These are phyloP conservation scores for Phytophthora foliorum DNA, from an alignment of 352 stramenopile genomes.

Conservation along the genomic window DNA sequence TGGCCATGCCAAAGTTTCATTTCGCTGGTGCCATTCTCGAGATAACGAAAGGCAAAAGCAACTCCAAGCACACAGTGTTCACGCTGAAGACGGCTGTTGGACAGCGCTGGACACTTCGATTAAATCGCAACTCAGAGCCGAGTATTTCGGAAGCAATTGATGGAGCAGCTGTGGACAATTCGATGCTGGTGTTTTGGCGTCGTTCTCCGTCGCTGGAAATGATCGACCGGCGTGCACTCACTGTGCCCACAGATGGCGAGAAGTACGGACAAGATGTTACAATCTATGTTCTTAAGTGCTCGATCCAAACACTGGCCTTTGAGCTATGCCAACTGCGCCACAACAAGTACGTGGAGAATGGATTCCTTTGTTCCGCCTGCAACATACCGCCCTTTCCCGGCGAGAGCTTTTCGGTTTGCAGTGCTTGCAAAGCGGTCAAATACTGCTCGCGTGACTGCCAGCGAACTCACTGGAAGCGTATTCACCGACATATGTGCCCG, in stretches of 20 bases:
- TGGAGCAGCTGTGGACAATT: conserved; percentile 27
- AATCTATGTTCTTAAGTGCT: conserved; percentile 37
- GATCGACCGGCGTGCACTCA: conserved; percentile 35
- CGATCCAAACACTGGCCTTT: conserved; percentile 28
- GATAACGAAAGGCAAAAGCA: conserved; percentile 32
- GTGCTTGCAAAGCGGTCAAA: conserved; percentile 39
- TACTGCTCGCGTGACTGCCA: conserved; percentile 49
- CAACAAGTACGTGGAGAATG: conserved; percentile 36
- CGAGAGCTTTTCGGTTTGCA: conserved; percentile 29
- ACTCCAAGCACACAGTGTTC: conserved; percentile 32
- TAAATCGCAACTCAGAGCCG: conserved; percentile 8
- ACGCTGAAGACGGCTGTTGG: conserved; percentile 27
- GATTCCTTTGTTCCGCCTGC: conserved; percentile 29
- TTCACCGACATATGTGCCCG: conserved; percentile 43
- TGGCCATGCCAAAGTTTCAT: conserved; percentile 38
- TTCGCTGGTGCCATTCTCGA: conserved; percentile 33
- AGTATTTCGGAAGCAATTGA: conserved; percentile 15
- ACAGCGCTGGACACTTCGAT: conserved; percentile 38
- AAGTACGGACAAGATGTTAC: conserved; percentile 40
- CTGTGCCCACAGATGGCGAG: conserved; percentile 28
- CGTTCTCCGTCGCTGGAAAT: conserved; percentile 29
- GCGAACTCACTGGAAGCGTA: conserved; percentile 42
- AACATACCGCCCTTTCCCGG: conserved; percentile 19
- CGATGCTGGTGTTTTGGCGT: conserved; percentile 44
- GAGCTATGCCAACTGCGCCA: conserved; percentile 39